These are phyloP conservation scores for Emericellopsis cladophorae DNA, from an alignment of 2,329 filamentous ascomycete genomes.

Conservation along the genomic window DNA sequence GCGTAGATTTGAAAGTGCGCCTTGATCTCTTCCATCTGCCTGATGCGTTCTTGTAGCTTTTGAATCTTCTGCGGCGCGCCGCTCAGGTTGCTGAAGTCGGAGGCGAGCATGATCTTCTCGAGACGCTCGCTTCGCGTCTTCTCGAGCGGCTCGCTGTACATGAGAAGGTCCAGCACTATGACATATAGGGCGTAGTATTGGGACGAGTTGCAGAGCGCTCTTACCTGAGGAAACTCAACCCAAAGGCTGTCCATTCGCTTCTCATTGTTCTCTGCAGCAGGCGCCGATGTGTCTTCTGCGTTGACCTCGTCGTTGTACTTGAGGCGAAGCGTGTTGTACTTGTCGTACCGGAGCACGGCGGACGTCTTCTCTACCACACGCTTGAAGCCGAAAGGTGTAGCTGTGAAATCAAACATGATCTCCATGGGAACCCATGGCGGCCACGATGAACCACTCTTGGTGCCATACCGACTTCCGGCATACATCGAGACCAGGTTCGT, in stretches of 20 bases:
- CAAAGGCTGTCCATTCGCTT: slow-evolving; percentile 89
- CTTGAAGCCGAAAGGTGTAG: slow-evolving; percentile 94
- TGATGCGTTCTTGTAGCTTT: slow-evolving; percentile 80
- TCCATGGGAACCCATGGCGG: slow-evolving; percentile 98
- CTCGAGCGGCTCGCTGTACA: slow-evolving; percentile 92
- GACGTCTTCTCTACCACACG: slow-evolving; percentile 95
- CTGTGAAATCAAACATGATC: slow-evolving; percentile 93
- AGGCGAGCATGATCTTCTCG: slow-evolving; percentile 97
- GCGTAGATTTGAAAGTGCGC: slow-evolving; percentile 89
- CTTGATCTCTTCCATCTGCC: slow-evolving; percentile 93
- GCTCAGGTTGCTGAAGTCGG: slow-evolving; percentile 92
- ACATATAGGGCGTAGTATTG: slow-evolving; percentile 98
- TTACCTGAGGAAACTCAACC: slow-evolving; percentile 89
- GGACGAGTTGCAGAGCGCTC: slow-evolving; percentile 90
- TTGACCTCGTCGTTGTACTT: slow-evolving; percentile 95
- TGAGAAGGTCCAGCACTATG: slow-evolving; percentile 86
- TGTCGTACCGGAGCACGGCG: slow-evolving; percentile 87
- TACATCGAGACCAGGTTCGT: slow-evolving; percentile 83
- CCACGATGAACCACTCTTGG: slow-evolving; percentile 76
- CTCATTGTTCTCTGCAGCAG: slow-evolving; percentile 44
- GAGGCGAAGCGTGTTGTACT: slow-evolving; percentile 91
- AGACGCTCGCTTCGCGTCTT: slow-evolving; percentile 93
- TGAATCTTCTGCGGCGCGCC: slow-evolving; percentile 90
- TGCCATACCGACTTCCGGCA: slow-evolving; percentile 85
- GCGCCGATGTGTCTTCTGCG: slow-evolving; percentile 34